These are phyloP conservation scores for Ascochyta clinopodiicola DNA, from an alignment of 2,329 filamentous ascomycete species.

Conservation along the genomic window DNA sequence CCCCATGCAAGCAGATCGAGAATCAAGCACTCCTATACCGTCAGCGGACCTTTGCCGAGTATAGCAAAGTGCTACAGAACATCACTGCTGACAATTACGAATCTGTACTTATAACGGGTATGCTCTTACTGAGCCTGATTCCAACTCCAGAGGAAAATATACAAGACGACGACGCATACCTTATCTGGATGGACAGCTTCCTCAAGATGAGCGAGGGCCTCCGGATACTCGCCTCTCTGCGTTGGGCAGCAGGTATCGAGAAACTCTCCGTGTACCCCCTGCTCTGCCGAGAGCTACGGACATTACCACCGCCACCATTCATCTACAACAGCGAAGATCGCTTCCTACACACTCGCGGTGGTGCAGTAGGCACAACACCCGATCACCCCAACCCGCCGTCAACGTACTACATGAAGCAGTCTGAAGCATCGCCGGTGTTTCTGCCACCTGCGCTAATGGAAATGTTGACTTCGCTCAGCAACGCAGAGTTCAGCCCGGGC, in stretches of 20 bases:
- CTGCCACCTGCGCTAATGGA: constrained; percentile 37
- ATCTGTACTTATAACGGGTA: constrained; percentile 34
- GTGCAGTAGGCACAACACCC: constrained; percentile 27
- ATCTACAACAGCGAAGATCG: constrained; percentile 17
- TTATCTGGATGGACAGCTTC: constrained; percentile 34
- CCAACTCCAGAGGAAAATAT: constrained; percentile 18
- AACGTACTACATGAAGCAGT: constrained; percentile 25
- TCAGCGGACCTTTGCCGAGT: constrained; percentile 34
- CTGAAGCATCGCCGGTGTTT: constrained; percentile 27
- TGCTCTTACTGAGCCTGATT: constrained; percentile 33
- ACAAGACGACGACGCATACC: constrained; percentile 17
- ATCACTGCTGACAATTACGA: constrained; percentile 45
- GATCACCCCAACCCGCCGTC: constrained; percentile 35
- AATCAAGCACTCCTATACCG: constrained; percentile 32
- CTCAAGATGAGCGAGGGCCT: constrained; percentile 43
- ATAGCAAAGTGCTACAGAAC: constrained; percentile 34
- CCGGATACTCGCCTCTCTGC: constrained; percentile 36
- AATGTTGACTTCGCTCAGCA: constrained; percentile 26
- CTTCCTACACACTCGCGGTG: constrained; percentile 18
- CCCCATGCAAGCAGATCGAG: constrained; percentile 20
- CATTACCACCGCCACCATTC: constrained; percentile 37
- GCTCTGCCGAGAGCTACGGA: constrained; percentile 36
- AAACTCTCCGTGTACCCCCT: constrained; percentile 40
- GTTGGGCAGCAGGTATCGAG: constrained; percentile 42
- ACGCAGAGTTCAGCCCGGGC: constrained; percentile 15